phyloP scores from a whole-genome alignment of 257 asterid genomes.

The Voacanga thouarsii region DNA sequence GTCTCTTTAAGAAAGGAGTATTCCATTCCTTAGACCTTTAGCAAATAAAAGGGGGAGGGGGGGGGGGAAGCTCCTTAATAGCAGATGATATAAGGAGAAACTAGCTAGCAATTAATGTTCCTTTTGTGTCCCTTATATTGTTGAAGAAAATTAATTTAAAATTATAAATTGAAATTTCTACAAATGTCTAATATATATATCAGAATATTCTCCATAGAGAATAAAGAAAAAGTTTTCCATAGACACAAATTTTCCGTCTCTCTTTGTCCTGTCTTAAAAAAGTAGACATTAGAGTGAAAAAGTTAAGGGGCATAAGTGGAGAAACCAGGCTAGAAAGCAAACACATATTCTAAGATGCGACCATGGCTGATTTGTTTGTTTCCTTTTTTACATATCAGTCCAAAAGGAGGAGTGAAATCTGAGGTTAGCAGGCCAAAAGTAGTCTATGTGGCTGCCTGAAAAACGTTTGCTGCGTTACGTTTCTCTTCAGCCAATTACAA shows the following conservation, averaged over 20 bases:
- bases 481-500: not conserved
- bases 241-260: not conserved
- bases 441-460: not conserved
- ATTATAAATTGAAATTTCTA: not conserved
- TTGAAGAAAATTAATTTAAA: not conserved
- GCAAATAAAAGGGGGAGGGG: too few relatives aligned
- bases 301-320: constrained; percentile 14
- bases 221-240: not conserved
- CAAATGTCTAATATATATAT: not conserved
- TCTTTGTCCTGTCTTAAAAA: constrained; percentile 19
- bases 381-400: not conserved
- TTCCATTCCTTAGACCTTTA: not conserved
- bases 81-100: not conserved
- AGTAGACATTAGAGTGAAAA: constrained; percentile 17
- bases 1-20: too few relatives aligned
- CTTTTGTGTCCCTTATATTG: not conserved
- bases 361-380: constrained; percentile 6
- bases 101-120: not conserved
- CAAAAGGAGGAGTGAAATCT: constrained; percentile 10
- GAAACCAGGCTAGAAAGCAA: constrained; percentile 25
- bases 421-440: not conserved
- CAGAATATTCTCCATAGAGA: not conserved
- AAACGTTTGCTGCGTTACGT: not conserved
- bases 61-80: too few relatives aligned
- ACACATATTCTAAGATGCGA: not conserved